phyloP scores from a whole-genome alignment of 768 basidiomycete species.

The Hypholoma fasciculare region DNA sequence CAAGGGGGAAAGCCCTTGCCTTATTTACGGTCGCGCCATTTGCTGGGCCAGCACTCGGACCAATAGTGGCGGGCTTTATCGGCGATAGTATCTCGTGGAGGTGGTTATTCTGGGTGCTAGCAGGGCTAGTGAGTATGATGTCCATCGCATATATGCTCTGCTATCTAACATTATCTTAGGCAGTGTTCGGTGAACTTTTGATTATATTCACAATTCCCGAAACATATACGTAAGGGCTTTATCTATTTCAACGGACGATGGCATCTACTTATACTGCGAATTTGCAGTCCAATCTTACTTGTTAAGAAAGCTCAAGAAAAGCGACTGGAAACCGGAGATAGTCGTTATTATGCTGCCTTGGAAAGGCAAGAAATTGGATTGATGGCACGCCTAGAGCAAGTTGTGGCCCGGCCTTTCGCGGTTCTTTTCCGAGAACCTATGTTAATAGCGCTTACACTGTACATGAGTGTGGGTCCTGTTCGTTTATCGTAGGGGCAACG shows the following conservation, averaged over 20 bases:
- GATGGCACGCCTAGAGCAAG: conserved; percentile 40
- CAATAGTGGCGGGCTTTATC: conserved; percentile 51
- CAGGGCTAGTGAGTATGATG: conserved; percentile 48
- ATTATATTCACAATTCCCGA: conserved; percentile 63
- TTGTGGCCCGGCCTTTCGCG: conserved; percentile 59
- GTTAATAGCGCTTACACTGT: conserved; percentile 59
- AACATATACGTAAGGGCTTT: conserved; percentile 53
- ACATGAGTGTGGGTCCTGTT: conserved; percentile 51
- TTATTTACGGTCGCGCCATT: conserved; percentile 68
- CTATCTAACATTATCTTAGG: conserved; percentile 27
- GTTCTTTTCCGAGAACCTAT: conserved; percentile 68
- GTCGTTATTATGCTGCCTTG: conserved; percentile 50
- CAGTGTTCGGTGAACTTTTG: conserved; percentile 46
- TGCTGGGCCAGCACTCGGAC: conserved; percentile 63
- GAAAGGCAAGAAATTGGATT: conserved; percentile 41
- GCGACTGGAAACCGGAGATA: conserved; percentile 53
- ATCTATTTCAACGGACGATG: not conserved
- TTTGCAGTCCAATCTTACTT: conserved; percentile 52
- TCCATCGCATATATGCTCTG: not conserved
- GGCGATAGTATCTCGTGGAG: conserved; percentile 53
- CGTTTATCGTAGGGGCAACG: not conserved
- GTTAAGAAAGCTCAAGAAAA: conserved; percentile 48
- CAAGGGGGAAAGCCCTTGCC: conserved; percentile 65
- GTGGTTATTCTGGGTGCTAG: conserved; percentile 67
- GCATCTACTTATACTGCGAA: conserved; percentile 12